These are phyloP conservation scores for Lojkania enalia DNA, from an alignment of 2,329 filamentous ascomycete genomes.

Conservation along the genomic window DNA sequence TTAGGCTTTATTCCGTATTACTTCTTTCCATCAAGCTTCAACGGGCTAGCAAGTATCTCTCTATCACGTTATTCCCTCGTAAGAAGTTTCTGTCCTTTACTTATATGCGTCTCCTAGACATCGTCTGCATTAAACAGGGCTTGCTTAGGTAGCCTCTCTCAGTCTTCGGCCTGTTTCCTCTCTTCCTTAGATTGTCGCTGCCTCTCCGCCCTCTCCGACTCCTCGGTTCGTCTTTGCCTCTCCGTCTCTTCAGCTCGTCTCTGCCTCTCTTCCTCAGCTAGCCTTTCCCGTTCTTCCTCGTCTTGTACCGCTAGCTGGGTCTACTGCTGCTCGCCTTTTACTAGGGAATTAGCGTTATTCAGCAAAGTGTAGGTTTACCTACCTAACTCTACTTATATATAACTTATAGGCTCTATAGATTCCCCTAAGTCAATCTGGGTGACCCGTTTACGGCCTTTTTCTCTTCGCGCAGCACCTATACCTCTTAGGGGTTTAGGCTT, in stretches of 20 bases:
- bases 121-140: conserved; percentile 6
- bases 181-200: background rate
- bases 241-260: background rate
- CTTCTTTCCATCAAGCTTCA: conserved; percentile 2
- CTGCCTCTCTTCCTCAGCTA: background rate
- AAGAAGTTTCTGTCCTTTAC: conserved; percentile 5
- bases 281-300: background rate
- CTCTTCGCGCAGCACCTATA: too few species aligned
- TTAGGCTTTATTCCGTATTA: conserved; percentile 5
- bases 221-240: too few species aligned
- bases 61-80: background rate
- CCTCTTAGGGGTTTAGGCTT: conserved; percentile 10
- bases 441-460: background rate
- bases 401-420: conserved; percentile 6
- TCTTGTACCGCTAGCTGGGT: conserved; percentile 3
- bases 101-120: conserved; percentile 2
- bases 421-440: background rate
- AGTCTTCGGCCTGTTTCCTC: conserved; percentile 4
- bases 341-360: conserved; percentile 7
- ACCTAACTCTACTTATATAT: conserved; percentile 2
- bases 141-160: conserved; percentile 7
- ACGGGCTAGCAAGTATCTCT: background rate
- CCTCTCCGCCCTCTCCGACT: too few species aligned
- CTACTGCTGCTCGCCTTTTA: conserved; percentile 7
- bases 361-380: conserved; percentile 9